These are phyloP conservation scores for Candida bentonensis DNA, from an alignment of 805 yeast species.

Conservation along the genomic window DNA sequence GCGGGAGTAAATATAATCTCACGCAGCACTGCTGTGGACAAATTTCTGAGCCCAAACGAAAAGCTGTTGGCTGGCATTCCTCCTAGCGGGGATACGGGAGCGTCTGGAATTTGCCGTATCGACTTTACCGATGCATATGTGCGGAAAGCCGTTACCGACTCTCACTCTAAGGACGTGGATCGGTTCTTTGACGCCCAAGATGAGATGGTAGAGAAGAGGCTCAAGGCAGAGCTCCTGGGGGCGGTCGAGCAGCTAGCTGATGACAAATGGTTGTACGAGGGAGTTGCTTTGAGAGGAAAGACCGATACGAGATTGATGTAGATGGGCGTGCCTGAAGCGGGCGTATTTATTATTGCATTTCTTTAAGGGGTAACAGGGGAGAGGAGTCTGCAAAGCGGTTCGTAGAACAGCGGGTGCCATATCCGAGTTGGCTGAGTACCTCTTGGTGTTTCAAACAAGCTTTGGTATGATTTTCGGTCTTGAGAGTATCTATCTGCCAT, in stretches of 20 bases:
- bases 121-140: not conserved
- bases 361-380: too few species aligned
- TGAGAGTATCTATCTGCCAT: too few species aligned
- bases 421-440: too few species aligned
- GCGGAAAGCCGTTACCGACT: not conserved
- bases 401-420: too few species aligned
- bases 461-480: too few species aligned
- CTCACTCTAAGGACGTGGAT: not conserved
- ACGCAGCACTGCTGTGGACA: not conserved
- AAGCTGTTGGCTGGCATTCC: too few species aligned
- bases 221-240: not conserved
- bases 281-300: not conserved
- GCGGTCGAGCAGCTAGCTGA: not conserved
- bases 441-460: too few species aligned
- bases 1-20: not conserved
- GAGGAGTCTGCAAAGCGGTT: too few species aligned
- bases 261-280: not conserved
- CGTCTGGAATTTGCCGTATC: too few species aligned
- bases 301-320: not conserved
- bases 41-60: too few species aligned
- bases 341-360: too few species aligned
- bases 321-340: not conserved
- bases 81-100: too few species aligned
- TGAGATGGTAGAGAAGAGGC: not conserved
- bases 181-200: not conserved